Base-by-base conservation (phyloP, 495 filamentous ascomycete species). In the Xylaria venustula region DNA sequence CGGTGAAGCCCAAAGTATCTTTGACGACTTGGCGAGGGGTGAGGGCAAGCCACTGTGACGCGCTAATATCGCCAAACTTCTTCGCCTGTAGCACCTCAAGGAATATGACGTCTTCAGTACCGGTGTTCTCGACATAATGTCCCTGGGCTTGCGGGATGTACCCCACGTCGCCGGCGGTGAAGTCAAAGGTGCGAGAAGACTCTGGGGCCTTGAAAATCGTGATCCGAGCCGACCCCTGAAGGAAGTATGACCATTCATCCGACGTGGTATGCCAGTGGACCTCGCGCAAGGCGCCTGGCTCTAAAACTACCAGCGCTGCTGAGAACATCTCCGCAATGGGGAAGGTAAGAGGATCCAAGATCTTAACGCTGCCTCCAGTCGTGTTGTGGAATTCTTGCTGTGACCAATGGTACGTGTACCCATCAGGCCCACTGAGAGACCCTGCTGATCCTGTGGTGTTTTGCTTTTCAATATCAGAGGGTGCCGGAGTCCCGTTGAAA, bases 201-300 rank as follows among this genome's bases (percentile, higher is more conserved):
- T 71, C 68, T 0, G 85, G 81, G 0, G 88, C 85, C 5, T 77
- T 72, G 68, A 85, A 91, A 5, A 91, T 73, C 0, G 88, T 91
- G 14, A 88, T 86, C 3, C 90, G 81, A 0, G 82, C 90, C 0
- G 79, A 78, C 0, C 90, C 89, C 26, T 81, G 70, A 47, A 91
- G 81, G 75, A 92, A 91, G 74, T 88, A 93, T 1, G 81, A 83
- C 88, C 88, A 93, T 65, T 92, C 89, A 70, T 91, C 89, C 22
- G 83, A 84, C 8, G 79, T 81, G 0, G 87, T 86, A 63, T 91
- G 89, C 89, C 90, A 93, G 73, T 93, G 89, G 42, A 93, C 83
- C 68, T 93, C 90, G 2, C 90, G 83, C 82, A 93, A 83, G 0
- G 85, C 87, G 41, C 88, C 88, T 0, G 89, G 88, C 41, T 85